Evolutionary conservation across 768 basidiomycete species (phyloP).

Genomic region (Rhizopogon vulgaris): DNA sequence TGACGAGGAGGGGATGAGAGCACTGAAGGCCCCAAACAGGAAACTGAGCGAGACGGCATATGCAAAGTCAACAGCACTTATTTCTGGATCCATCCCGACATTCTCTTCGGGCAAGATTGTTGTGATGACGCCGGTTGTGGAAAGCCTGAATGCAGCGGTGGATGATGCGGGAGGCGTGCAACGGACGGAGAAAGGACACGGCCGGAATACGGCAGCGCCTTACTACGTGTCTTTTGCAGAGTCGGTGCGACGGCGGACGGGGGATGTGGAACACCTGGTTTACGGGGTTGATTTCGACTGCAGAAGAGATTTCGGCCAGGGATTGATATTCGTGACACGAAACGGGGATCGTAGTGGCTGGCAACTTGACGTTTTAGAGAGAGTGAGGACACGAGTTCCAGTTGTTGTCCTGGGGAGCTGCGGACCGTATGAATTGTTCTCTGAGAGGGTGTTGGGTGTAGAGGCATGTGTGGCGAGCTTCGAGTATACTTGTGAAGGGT

Average conservation of each 20-base stretch:
- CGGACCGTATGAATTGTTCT: slow-evolving; percentile 57
- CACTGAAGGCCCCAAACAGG: slow-evolving; percentile 33
- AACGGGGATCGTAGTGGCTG: slow-evolving; percentile 48
- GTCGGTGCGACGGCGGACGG: slow-evolving; percentile 27
- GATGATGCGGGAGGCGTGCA: slow-evolving; percentile 47
- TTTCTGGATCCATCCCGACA: slow-evolving; percentile 32
- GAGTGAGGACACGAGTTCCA: slow-evolving; percentile 20
- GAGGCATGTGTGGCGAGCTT: slow-evolving; percentile 45
- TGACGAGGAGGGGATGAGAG: slow-evolving; percentile 15
- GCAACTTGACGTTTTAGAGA: slow-evolving; percentile 41
- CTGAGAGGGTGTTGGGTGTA: slow-evolving; percentile 12
- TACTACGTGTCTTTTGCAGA: slow-evolving; percentile 46
- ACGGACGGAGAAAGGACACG: slow-evolving; percentile 33
- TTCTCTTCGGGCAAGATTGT: slow-evolving; percentile 29
- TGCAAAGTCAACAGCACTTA: slow-evolving; percentile 36
- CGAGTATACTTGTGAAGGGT: slow-evolving; percentile 50
- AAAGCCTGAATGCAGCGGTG: slow-evolving; percentile 56
- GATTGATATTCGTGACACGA: slow-evolving; percentile 46
- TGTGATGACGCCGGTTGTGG: slow-evolving; percentile 51
- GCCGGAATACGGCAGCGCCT: slow-evolving; percentile 53
- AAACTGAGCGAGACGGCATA: slow-evolving; percentile 45
- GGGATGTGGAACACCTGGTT: slow-evolving; percentile 38
- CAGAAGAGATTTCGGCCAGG: not conserved
- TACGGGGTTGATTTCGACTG: slow-evolving; percentile 24
- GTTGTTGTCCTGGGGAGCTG: slow-evolving; percentile 54